Conservation (phyloP, 2,329 filamentous ascomycete species). For the Phialemonium atrogriseum region DNA sequence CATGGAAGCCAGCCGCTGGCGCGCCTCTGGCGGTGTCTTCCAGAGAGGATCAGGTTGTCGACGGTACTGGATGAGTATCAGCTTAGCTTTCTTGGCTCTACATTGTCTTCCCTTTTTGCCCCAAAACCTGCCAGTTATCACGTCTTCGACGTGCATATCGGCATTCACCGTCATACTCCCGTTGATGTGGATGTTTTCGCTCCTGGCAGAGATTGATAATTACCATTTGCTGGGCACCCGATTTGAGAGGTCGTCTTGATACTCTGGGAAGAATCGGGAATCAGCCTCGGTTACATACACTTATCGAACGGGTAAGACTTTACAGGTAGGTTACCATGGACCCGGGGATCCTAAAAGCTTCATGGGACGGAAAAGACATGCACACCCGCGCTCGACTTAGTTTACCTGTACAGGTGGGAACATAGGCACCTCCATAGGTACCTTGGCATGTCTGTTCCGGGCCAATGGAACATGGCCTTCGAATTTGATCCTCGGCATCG, state of each 20-base stretch:
- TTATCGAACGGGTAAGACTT: too few species aligned
- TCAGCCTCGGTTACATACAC: conserved; percentile 50
- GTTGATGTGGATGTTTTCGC: conserved; percentile 47
- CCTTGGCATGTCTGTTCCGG: too few species aligned
- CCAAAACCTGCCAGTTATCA: not conserved
- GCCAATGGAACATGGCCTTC: too few species aligned
- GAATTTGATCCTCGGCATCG: too few species aligned
- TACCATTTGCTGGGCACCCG: conserved; percentile 50
- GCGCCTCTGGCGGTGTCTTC: too few species aligned
- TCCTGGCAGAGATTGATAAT: conserved; percentile 41
- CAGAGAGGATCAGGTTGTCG: not conserved
- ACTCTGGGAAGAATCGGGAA: conserved; percentile 45
- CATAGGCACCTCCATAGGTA: too few species aligned
- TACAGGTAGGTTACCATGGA: too few species aligned
- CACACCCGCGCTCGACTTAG: too few species aligned
- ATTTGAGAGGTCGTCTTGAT: conserved; percentile 48
- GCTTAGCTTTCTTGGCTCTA: not conserved
- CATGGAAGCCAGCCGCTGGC: too few species aligned
- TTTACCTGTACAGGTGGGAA: too few species aligned
- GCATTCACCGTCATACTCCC: conserved; percentile 34
- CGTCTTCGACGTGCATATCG: conserved; percentile 27
- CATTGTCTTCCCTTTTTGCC: conserved; percentile 3
- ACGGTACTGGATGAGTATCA: not conserved
- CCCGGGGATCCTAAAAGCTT: too few species aligned
- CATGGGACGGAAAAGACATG: too few species aligned